These are phyloP conservation scores for Cercospora zeae-maydis DNA, from an alignment of 2,329 filamentous ascomycete genomes.

Conservation along the genomic window DNA sequence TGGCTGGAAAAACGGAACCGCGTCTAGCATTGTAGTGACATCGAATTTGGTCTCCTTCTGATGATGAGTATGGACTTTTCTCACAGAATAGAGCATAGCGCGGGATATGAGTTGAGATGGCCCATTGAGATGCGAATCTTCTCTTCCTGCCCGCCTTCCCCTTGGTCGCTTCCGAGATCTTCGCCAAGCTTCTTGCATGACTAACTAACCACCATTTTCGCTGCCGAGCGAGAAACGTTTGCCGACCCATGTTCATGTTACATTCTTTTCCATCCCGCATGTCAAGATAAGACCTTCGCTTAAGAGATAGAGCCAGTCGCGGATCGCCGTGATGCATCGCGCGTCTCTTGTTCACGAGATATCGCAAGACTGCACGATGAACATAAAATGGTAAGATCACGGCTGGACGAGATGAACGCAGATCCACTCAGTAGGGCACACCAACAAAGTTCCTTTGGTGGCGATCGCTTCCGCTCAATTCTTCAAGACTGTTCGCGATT, in stretches of 20 bases:
- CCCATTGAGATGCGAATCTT: not conserved
- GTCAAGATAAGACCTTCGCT: not conserved
- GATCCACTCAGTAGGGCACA: not conserved
- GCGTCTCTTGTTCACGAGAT: not conserved
- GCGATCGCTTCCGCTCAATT: not conserved
- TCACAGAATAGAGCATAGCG: conserved; percentile 1
- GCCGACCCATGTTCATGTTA: not conserved
- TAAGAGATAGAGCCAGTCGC: conserved; percentile 5
- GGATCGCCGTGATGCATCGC: conserved; percentile 9
- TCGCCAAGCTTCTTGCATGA: not conserved
- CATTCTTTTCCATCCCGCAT: not conserved
- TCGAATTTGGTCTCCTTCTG: not conserved
- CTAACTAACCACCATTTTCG: not conserved
- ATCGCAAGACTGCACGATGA: not conserved
- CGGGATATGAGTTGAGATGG: not conserved
- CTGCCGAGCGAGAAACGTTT: not conserved
- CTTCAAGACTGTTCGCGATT: not conserved
- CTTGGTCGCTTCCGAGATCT: not conserved
- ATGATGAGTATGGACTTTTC: not conserved
- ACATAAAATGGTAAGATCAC: not conserved
- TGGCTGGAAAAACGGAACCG: conserved; percentile 6
- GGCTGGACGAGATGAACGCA: not conserved
- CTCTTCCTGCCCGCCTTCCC: not conserved
- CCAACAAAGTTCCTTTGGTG: not conserved
- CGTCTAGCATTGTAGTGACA: conserved; percentile 4